These are phyloP conservation scores for Chaetomium strumarium DNA, from an alignment of 2,329 filamentous ascomycete genomes.

Conservation along the genomic window DNA sequence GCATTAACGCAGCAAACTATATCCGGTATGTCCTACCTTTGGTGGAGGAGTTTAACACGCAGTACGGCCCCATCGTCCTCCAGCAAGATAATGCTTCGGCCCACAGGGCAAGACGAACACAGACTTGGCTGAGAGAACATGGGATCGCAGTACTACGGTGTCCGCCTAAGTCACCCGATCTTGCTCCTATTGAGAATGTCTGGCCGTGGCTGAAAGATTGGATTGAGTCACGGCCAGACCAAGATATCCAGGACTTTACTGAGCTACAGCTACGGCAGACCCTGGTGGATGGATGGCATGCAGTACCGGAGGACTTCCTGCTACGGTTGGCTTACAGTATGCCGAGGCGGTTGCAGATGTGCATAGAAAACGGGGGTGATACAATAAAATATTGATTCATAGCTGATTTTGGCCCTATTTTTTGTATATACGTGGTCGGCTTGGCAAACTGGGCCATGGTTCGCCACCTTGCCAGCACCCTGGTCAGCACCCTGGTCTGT, in stretches of 20 bases:
- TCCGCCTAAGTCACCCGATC: background rate
- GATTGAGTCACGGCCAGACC: background rate
- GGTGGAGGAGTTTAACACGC: background rate
- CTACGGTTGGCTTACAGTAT: background rate
- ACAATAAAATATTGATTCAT: too few species aligned
- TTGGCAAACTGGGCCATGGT: too few species aligned
- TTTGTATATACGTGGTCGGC: too few species aligned
- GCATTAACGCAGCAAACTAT: constrained; percentile 2
- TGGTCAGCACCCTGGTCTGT: too few species aligned
- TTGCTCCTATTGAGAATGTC: constrained; percentile 2
- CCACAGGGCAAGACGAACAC: background rate
- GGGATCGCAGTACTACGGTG: background rate
- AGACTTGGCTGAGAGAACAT: background rate
- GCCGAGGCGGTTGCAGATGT: background rate
- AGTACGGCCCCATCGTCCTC: background rate
- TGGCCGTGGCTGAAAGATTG: constrained; percentile 3
- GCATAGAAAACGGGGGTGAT: background rate
- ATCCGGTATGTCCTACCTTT: background rate
- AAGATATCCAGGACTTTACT: background rate
- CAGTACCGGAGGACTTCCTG: background rate
- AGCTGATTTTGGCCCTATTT: too few species aligned
- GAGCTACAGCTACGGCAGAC: background rate
- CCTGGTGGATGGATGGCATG: background rate
- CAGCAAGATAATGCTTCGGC: background rate
- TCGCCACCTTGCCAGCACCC: too few species aligned